Conservation (phyloP, 768 basidiomycete genomes). For the Tricholoma sp. region DNA sequence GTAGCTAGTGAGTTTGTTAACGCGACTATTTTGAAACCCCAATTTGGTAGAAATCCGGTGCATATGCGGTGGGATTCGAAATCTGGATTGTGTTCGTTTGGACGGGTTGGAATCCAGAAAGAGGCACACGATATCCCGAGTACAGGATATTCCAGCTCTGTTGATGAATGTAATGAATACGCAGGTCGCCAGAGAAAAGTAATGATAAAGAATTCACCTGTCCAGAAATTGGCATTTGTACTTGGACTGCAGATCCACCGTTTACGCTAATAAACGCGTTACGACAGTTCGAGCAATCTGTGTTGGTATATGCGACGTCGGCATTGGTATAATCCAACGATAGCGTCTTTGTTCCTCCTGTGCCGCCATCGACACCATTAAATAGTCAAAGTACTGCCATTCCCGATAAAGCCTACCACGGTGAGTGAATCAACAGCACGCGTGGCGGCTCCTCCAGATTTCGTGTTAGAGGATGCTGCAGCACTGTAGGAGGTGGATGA, state of each 20-base stretch:
- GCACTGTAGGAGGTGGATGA: conserved; percentile 32
- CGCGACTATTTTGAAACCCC: conserved; percentile 30
- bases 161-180: background rate
- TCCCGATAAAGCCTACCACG: conserved; percentile 37
- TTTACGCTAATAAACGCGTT: conserved; percentile 43
- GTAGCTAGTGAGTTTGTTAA: background rate
- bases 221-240: conserved; percentile 43
- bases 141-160: conserved; percentile 44
- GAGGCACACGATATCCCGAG: conserved; percentile 34
- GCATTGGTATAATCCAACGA: conserved; percentile 45
- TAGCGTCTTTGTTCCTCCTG: conserved; percentile 38
- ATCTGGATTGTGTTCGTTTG: conserved; percentile 40
- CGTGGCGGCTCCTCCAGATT: conserved; percentile 31
- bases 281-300: conserved; percentile 44
- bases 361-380: conserved; percentile 36
- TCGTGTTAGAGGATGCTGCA: conserved; percentile 27
- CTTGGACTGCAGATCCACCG: conserved; percentile 36
- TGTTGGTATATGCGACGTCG: conserved; percentile 37
- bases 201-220: conserved; percentile 29
- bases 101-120: conserved; percentile 39
- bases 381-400: conserved; percentile 40
- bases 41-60: conserved; percentile 39
- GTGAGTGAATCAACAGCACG: conserved; percentile 31
- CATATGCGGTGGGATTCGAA: conserved; percentile 36
- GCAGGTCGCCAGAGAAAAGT: too few relatives aligned